Base-by-base conservation (phyloP, 345 rosid species). In the Camelina sativa region DNA sequence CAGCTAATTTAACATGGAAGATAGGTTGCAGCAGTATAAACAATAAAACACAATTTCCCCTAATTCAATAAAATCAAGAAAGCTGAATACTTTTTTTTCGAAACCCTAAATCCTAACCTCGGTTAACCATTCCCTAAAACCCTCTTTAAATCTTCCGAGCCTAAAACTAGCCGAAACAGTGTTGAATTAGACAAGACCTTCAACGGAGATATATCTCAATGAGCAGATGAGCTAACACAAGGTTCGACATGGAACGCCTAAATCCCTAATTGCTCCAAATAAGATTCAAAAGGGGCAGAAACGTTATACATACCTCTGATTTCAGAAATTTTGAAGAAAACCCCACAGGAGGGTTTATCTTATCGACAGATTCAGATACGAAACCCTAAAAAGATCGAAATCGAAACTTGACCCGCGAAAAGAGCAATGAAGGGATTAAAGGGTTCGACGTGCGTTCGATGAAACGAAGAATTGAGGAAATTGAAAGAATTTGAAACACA, bases 361-460 rank as follows among this genome's bases (percentile, higher is more conserved):
- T 61, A 52, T 61, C 77, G 30, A 7, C 61, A 44, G 65, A 67
- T 60, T 67, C 69, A 66, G 77, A 72, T 43, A 53, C 46, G 77
- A 37, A 78, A 78, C 77, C 81, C 81, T 78, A 78, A 37, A 67
- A 67, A 67, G 3, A 47, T 52, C 46, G 60, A 78, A 78, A 43
- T 38, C 64, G 48, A 66, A 60, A 35, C 70, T 73, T 60, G 69
- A 73, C 74, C 30, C 60, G 65, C 40, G n/a, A 47, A 71, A 20
- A 64, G 23, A 64, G 23, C 44, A 77, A 78, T 71, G 38, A 8
- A 28, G 47, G 52, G 52, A 34, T 46, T 41, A 35, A 53, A 61
- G 80, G 62, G 67, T 77, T 65, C 48, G 55, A 72, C 2, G 55
- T 8, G 47, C 4, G 48, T 40, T 57, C 5, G 50, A 12, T 48